phyloP scores from a whole-genome alignment of 108 stramenopile species.

The Schizochytrium sp. region DNA sequence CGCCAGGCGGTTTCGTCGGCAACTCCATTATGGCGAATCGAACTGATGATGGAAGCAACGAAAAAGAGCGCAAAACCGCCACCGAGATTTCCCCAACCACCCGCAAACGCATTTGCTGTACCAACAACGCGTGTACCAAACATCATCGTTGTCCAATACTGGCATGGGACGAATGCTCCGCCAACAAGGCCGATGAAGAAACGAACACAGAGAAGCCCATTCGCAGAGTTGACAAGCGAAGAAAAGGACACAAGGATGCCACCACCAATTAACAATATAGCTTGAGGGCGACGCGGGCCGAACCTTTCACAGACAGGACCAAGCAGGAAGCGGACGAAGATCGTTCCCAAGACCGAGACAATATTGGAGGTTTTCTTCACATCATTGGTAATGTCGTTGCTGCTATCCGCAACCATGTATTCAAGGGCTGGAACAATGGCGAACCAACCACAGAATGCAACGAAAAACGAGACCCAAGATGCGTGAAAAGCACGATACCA shows the following conservation, averaged over 20 bases:
- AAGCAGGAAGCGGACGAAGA: slow-evolving; percentile 64
- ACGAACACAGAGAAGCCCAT: slow-evolving; percentile 64
- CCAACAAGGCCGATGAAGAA: slow-evolving; percentile 71
- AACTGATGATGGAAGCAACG: slow-evolving; percentile 30
- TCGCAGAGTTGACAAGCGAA: slow-evolving; percentile 64
- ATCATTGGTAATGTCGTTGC: slow-evolving; percentile 66
- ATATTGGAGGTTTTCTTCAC: slow-evolving; percentile 69
- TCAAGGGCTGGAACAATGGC: slow-evolving; percentile 66
- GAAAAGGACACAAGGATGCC: slow-evolving; percentile 1
- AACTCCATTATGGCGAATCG: neutral
- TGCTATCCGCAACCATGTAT: slow-evolving; percentile 67
- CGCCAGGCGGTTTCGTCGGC: slow-evolving; percentile 69
- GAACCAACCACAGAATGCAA: slow-evolving; percentile 71
- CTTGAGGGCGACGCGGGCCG: slow-evolving; percentile 63
- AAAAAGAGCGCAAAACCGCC: slow-evolving; percentile 55
- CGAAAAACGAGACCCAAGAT: slow-evolving; percentile 63
- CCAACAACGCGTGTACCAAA: slow-evolving; percentile 67
- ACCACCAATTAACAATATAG: slow-evolving; percentile 32
- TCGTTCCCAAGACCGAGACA: slow-evolving; percentile 65
- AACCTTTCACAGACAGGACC: slow-evolving; percentile 72
- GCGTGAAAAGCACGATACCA: slow-evolving; percentile 56
- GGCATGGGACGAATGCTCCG: slow-evolving; percentile 67
- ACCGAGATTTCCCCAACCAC: slow-evolving; percentile 72
- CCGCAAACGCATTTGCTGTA: slow-evolving; percentile 67
- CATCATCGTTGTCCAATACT: slow-evolving; percentile 69